Conservation (phyloP, 176 grass and related monocot genomes). For the Hyparrhenia diplandra region DNA sequence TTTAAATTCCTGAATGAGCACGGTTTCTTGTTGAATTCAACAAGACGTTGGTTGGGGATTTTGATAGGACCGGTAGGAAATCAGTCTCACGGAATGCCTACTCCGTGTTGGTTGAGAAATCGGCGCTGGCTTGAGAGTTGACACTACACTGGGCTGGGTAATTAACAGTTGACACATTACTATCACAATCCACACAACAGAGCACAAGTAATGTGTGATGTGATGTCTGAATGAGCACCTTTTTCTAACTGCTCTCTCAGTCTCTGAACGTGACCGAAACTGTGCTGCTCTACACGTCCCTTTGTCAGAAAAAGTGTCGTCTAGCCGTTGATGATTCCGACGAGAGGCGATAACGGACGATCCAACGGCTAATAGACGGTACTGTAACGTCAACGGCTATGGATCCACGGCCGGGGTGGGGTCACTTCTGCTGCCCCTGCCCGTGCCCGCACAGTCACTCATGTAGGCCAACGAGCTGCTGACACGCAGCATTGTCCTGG, state of each 20-base stretch:
- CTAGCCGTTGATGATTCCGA: neutral
- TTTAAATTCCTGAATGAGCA: neutral
- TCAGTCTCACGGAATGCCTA: neutral
- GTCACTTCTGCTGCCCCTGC: neutral
- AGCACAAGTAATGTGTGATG: neutral
- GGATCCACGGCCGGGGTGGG: neutral
- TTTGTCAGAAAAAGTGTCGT: neutral
- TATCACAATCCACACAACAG: neutral
- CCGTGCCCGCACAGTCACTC: no score
- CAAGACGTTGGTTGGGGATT: neutral
- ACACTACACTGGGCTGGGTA: neutral
- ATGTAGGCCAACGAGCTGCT: neutral
- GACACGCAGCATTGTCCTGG: neutral
- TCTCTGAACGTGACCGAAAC: neutral
- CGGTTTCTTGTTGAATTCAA: neutral
- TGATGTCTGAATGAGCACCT: no score
- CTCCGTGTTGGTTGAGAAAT: neutral
- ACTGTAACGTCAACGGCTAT: constrained; percentile 32
- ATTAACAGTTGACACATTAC: neutral
- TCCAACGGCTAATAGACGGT: neutral
- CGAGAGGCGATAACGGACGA: neutral
- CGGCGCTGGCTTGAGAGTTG: neutral
- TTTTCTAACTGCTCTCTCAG: neutral
- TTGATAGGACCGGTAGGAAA: neutral
- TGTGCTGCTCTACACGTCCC: neutral